These are phyloP conservation scores for Eucalyptus marginata DNA, from an alignment of 345 rosid species.

Conservation along the genomic window DNA sequence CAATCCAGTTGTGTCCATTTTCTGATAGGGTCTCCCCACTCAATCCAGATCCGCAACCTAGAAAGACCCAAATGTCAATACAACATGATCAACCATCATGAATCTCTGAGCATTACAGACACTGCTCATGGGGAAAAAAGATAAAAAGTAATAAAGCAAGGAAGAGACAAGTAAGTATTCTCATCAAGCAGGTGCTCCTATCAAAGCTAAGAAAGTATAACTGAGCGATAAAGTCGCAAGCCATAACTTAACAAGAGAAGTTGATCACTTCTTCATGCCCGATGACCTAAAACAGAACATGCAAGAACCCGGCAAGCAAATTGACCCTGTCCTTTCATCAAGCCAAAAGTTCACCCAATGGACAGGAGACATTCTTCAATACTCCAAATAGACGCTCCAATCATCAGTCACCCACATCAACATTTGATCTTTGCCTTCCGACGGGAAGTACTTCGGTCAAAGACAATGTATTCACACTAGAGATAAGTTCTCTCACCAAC, in stretches of 20 bases:
- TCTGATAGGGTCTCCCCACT: conserved; percentile 90
- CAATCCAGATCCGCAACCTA: conserved; percentile 94
- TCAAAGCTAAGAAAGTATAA: neutral
- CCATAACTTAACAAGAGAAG: neutral
- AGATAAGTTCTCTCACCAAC: neutral
- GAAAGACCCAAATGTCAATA: neutral
- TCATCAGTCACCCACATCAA: neutral
- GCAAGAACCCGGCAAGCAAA: neutral
- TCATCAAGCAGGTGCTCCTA: neutral
- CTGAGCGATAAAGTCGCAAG: too few relatives aligned
- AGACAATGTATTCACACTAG: neutral
- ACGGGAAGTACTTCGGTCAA: neutral
- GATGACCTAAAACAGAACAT: neutral
- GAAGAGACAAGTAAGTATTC: neutral
- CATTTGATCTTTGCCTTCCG: neutral
- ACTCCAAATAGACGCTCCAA: neutral
- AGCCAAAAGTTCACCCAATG: neutral
- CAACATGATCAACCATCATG: neutral
- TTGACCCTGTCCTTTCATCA: neutral
- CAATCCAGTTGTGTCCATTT: conserved; percentile 79
- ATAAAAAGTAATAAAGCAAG: neutral
- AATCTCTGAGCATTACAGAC: neutral
- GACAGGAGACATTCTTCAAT: neutral
- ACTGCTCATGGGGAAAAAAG: neutral
- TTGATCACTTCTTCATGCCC: neutral